Base-by-base conservation (phyloP, 345 rosid species). In the Euphorbia peplus region DNA sequence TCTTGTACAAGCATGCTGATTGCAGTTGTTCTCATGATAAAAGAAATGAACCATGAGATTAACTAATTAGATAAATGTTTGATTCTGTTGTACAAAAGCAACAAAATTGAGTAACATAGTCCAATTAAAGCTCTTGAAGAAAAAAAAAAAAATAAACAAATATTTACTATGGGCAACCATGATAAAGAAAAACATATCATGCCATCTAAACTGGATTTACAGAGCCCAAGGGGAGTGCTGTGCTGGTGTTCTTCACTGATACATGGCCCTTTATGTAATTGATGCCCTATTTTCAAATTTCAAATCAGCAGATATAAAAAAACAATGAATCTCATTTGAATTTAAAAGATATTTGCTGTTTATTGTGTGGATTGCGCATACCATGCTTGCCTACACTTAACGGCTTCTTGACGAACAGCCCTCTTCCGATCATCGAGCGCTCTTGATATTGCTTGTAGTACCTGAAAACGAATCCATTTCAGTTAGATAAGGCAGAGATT, bases 401-500 rank as follows among this genome's bases (percentile, higher is more conserved):
- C 82, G 41, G 97, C 95, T 83, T 93, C 96, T 74, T 63, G 78
- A 42, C 97, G 93, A 68, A 93, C 98, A 29, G 71, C 83, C 57
- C 96, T 83, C 84, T 91, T 91, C 5, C 87, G 88, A 76, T 93
- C 98, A 76, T 91, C 95, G 3, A 88, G 88, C 46, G 90, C 86
- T 74, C 76, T 83, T 24, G 81, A 56, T 42, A 84, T 32, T 13
- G 95, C 86, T 81, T 77, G 76, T 69, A 86, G 68, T 24, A 93
- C 95, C 98, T 89, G 82, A 61, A 52, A 60, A 50, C 0, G 42
- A 62, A 62, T 18, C 26, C 10, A 54, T 30, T 42, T n/a, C 19
- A 63, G 63, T n/a, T 18, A 4, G 54, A 50, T 50, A 39, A 13
- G 4, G 18, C 32, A 24, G 60, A 9, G 32, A 16, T 16, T 13